Evolutionary conservation across 805 yeast genomes (phyloP), one percentile per base, ranked within the genome.

Genomic region (Candida silvatica): DNA sequence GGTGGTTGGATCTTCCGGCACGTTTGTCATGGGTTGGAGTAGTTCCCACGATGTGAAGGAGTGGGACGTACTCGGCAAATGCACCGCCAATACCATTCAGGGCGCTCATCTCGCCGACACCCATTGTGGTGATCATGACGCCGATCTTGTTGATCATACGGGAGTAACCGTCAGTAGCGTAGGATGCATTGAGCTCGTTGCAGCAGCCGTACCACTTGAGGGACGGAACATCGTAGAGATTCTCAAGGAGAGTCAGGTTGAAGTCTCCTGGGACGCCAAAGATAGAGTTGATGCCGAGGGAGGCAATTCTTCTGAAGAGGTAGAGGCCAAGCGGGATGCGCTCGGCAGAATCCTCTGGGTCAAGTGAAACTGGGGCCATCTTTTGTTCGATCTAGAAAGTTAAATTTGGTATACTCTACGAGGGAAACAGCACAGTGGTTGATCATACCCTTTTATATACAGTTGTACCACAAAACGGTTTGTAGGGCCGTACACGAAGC

Each of bases 71-170:
- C 59, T 86, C 96, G 23, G 94, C 81, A 61, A 71, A 80, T 0
- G 95, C 74, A 33, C 95, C 95, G 22, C 86, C 67, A 36, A 84
- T 62, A 32, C 94, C 95, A 58, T 85, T 85, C 41, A 85, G 50
- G 2, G 94, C 94, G 39, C 86, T 75, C 42, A 85, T 66, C 54
- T 86, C 95, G 38, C 96, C 96, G 14, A 86, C 96, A 34, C 95
- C 96, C 56, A 67, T 83, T 4, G 96, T 86, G 35, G 88, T 77
- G 25, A 71, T 52, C 35, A 69, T 55, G 16, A 77, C 86, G 35
- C 86, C 84, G 5, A 82, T 69, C n/a, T 73, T 69, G 20, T 39
- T 28, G 16, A 20, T 14, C 29, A 64, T 63, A 41, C 90, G 69
- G 15, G 92, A 75, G 49, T 84, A 88, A 4, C 96, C 97, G 55